phyloP scores from a whole-genome alignment of 2,329 filamentous ascomycete genomes.

The Aspergillus candidus region DNA sequence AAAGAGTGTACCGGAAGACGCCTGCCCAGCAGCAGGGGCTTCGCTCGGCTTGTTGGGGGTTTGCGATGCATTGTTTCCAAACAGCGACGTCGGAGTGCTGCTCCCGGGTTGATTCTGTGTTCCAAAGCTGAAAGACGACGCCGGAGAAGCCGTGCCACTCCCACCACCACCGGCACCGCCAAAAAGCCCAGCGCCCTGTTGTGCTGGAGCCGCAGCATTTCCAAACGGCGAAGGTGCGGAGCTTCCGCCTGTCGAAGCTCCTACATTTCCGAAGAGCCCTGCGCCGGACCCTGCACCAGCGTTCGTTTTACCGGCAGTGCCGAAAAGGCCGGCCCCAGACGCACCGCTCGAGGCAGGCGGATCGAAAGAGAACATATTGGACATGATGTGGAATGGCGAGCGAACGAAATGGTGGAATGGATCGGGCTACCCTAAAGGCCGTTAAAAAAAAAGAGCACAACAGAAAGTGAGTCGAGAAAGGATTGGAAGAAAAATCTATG shows the following conservation, averaged over 20 bases:
- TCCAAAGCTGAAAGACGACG: slow-evolving; percentile 29
- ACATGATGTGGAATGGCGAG: slow-evolving; percentile 22
- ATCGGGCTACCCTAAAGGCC: slow-evolving; percentile 20
- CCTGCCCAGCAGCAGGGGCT: slow-evolving; percentile 26
- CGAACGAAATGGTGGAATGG: slow-evolving; percentile 15
- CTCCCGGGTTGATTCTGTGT: slow-evolving; percentile 20
- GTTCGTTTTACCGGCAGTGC: slow-evolving; percentile 25
- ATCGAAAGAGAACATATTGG: slow-evolving; percentile 35
- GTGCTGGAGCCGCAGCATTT: slow-evolving; percentile 15
- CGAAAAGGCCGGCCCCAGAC: slow-evolving; percentile 30
- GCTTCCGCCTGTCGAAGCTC: slow-evolving; percentile 27
- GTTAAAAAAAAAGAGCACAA: slow-evolving; percentile 12
- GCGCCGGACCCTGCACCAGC: slow-evolving; percentile 16
- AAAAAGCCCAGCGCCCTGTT: slow-evolving; percentile 21
- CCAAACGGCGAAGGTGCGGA: slow-evolving; percentile 33
- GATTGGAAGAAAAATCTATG: slow-evolving; percentile 5
- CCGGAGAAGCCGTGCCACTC: not conserved
- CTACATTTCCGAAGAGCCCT: slow-evolving; percentile 39
- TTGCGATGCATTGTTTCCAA: slow-evolving; percentile 22
- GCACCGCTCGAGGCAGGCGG: slow-evolving; percentile 30
- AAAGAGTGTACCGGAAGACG: slow-evolving; percentile 29
- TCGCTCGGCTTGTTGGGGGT: slow-evolving; percentile 36
- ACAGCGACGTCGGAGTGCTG: slow-evolving; percentile 21
- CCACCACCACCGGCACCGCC: slow-evolving; percentile 20
- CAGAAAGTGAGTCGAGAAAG: slow-evolving; percentile 1